Percentiles rank a stretch among this genome's conserved stretches.
Conservation (phyloP, 225 moss, liverwort and hornwort species). For the Thuidium tamariscinum region DNA sequence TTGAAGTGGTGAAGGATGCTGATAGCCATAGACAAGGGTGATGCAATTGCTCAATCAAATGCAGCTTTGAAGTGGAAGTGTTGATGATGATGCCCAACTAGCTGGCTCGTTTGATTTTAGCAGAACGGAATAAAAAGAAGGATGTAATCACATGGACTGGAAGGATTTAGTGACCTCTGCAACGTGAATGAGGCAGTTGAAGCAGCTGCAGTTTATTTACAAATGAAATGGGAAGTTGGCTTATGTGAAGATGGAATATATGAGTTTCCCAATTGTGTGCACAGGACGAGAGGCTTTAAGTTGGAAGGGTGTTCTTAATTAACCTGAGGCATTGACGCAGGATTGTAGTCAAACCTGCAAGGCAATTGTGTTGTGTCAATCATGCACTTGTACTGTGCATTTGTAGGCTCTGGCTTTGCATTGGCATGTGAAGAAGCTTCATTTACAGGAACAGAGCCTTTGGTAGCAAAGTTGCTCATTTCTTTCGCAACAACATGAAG, state of each 20-base stretch:
- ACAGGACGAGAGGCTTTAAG: neutral
- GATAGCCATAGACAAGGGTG: no score
- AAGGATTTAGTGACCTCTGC: neutral
- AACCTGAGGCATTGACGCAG: neutral
- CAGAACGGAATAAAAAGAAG: neutral
- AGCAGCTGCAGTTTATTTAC: neutral
- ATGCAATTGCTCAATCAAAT: no score
- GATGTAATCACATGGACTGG: neutral
- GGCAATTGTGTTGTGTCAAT: neutral
- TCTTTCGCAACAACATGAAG: no score
- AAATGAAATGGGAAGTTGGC: neutral
- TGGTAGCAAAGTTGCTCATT: neutral
- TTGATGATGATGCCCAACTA: no score
- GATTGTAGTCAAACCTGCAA: neutral
- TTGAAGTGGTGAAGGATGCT: no score
- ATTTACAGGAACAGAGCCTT: neutral
- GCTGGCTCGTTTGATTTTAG: no score
- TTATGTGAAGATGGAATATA: no score
- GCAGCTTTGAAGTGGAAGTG: no score
- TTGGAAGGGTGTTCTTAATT: neutral
- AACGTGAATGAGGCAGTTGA: neutral
- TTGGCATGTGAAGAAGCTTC: neutral
- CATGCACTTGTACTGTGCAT: neutral
- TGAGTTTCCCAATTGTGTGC: neutral
- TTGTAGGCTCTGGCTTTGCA: neutral